Evolutionary conservation across 352 stramenopile species (phyloP).

Genomic region (Globisporangium barbulae): DNA sequence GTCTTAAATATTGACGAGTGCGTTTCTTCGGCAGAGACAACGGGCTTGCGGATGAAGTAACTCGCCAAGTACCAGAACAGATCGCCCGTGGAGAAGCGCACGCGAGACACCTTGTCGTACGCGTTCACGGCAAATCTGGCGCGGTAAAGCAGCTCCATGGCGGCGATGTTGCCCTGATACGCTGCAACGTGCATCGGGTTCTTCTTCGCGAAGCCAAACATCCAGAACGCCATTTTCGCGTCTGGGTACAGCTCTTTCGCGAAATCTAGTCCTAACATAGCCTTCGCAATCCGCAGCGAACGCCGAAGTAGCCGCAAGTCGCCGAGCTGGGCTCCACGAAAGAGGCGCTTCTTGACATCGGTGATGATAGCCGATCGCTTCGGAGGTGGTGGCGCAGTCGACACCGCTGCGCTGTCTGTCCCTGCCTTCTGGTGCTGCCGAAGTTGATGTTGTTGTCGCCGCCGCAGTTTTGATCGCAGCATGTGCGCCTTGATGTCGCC

Average conservation of each 20-base stretch:
- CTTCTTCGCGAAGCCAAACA: constrained; percentile 78
- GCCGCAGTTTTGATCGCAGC: constrained; percentile 50
- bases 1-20: constrained; percentile 84
- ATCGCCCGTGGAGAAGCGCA: constrained; percentile 74
- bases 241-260: constrained; percentile 65
- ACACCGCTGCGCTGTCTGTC: constrained; percentile 3
- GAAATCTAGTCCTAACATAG: constrained; percentile 50
- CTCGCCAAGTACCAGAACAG: constrained; percentile 81
- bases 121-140: constrained; percentile 62
- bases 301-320: constrained; percentile 58
- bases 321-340: constrained; percentile 63
- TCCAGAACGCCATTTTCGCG: constrained; percentile 55
- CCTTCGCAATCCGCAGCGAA: constrained; percentile 51
- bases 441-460: constrained; percentile 36
- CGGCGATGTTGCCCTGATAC: constrained; percentile 74
- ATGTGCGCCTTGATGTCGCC: constrained; percentile 73
- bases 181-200: constrained; percentile 84
- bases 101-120: constrained; percentile 78
- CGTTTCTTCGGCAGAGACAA: constrained; percentile 59
- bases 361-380: constrained; percentile 33
- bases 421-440: constrained; percentile 21
- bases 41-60: constrained; percentile 67
- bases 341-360: constrained; percentile 69
- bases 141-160: constrained; percentile 59
- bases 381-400: constrained; percentile 13